Base-by-base conservation (phyloP, 805 yeast genomes). In the Cyberlindnera mrakii region DNA sequence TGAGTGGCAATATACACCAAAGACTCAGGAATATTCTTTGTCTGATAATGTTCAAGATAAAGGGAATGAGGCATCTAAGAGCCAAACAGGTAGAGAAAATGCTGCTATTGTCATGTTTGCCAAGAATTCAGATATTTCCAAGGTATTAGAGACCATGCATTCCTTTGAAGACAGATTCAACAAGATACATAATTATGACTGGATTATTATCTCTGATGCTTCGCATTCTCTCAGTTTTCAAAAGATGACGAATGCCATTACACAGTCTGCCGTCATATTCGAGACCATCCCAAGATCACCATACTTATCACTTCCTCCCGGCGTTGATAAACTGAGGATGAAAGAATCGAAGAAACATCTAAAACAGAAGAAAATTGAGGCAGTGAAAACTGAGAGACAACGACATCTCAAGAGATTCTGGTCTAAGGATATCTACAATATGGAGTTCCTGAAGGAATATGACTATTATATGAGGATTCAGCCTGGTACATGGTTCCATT, bases 181-280 rank as follows among this genome's bases (percentile, higher is more conserved):
- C 60, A 37, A 58, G 40, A 60, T 68, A 31, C 80, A 61, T 55
- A 70, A 77, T 51, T 84, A 85, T 55, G 91, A 85, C 59, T 85
- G 87, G 85, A 78, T 84, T 2, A 81, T 86, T 50, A 60, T 86
- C 39, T 82, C 84, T 55, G 88, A 86, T 55, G 69, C 65, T 40
- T 74, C 72, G 4, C 85, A 82, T 55, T 59, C 71, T 18, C 67
- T 64, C 1, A 73, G 71, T 44, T 86, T 85, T 60, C 71, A 61
- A 38, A 52, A 55, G 11, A 58, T 64, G 29, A 68, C 81, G 1
- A 47, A 67, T 6, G 65, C 69, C 11, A 54, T 70, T 30, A 72
- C 79, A 6, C 71, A 80, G 1, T 85, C 89, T 7, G 61, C 57
- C 5, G 74, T 77, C 17, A 67, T 68, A 35, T 86, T 78, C 56